phyloP scores from a whole-genome alignment of 169 alveolate species.

The Cryptosporidium andersoni region DNA sequence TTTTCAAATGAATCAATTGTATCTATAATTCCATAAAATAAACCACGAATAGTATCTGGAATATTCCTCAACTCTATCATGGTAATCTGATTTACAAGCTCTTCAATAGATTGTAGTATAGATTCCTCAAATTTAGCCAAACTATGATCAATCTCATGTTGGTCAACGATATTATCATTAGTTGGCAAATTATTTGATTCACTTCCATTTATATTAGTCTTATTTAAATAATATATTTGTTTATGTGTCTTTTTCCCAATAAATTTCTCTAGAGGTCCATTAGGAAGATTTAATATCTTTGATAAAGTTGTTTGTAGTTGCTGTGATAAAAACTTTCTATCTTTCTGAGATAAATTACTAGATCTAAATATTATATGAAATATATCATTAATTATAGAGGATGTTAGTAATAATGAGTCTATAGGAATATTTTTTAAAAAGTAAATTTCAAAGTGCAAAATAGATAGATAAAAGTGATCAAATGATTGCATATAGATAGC shows the following conservation, averaged over 20 bases:
- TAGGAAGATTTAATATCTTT: neutral
- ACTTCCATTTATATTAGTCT: neutral
- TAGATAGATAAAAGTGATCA: slow-evolving; percentile 42
- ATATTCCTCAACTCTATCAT: slow-evolving; percentile 25
- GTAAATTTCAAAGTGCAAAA: slow-evolving; percentile 37
- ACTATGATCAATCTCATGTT: slow-evolving; percentile 13
- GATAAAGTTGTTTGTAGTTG: slow-evolving; percentile 33
- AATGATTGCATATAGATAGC: slow-evolving; percentile 61
- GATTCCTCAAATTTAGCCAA: slow-evolving; percentile 17
- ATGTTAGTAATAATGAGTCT: slow-evolving; percentile 37
- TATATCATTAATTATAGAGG: slow-evolving; percentile 57
- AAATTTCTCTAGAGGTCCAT: slow-evolving; percentile 23
- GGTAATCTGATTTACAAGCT: slow-evolving; percentile 21
- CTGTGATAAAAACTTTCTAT: slow-evolving; percentile 28
- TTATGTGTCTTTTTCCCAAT: slow-evolving; percentile 10
- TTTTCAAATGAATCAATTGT: slow-evolving; percentile 42
- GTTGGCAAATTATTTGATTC: neutral
- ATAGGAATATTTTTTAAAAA: slow-evolving; percentile 59
- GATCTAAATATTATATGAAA: slow-evolving; percentile 36
- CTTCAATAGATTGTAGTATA: slow-evolving; percentile 12
- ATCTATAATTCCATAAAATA: slow-evolving; percentile 53
- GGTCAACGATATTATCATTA: slow-evolving; percentile 1
- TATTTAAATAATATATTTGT: neutral
- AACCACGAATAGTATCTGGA: slow-evolving; percentile 59
- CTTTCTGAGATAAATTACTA: slow-evolving; percentile 6